These are phyloP conservation scores for Podospora didyma DNA, from an alignment of 495 filamentous ascomycete genomes.

Conservation along the genomic window DNA sequence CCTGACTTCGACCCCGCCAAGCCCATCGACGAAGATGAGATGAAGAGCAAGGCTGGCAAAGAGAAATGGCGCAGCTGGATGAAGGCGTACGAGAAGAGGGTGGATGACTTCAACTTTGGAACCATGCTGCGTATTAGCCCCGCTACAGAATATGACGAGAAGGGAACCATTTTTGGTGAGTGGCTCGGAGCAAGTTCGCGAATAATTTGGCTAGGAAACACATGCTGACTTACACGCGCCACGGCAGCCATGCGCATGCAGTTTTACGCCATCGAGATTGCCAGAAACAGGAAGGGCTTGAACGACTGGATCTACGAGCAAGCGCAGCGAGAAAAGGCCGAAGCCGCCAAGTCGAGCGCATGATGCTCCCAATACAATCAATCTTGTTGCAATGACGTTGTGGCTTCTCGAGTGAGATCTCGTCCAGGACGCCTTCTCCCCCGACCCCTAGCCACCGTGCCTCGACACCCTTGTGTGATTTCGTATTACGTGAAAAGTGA, in stretches of 20 bases:
- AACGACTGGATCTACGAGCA: slow-evolving; percentile 97
- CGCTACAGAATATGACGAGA: slow-evolving; percentile 77
- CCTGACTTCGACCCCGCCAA: slow-evolving; percentile 82
- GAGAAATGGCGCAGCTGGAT: slow-evolving; percentile 95
- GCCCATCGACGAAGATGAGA: slow-evolving; percentile 82
- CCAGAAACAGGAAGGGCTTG: slow-evolving; percentile 78
- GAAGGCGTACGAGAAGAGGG: slow-evolving; percentile 85
- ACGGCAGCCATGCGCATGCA: slow-evolving; percentile 79
- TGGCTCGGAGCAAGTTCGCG: background rate
- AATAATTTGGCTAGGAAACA: background rate
- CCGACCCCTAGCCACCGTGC: too few species aligned
- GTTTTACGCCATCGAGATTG: slow-evolving; percentile 97
- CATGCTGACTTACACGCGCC: slow-evolving; percentile 19
- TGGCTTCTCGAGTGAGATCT: background rate
- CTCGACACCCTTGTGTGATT: too few species aligned
- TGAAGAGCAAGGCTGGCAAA: slow-evolving; percentile 98
- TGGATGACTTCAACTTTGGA: slow-evolving; percentile 96
- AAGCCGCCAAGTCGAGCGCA: slow-evolving; percentile 11
- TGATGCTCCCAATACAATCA: slow-evolving; percentile 4
- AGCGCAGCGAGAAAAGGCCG: slow-evolving; percentile 34
- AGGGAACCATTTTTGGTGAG: slow-evolving; percentile 87
- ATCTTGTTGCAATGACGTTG: background rate
- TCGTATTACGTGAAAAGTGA: too few species aligned
- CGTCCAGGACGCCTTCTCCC: too few species aligned
- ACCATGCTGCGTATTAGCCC: slow-evolving; percentile 80